Evolutionary conservation across 768 basidiomycete genomes (phyloP).

Genomic region (Pulveroboletus ravenelii): DNA sequence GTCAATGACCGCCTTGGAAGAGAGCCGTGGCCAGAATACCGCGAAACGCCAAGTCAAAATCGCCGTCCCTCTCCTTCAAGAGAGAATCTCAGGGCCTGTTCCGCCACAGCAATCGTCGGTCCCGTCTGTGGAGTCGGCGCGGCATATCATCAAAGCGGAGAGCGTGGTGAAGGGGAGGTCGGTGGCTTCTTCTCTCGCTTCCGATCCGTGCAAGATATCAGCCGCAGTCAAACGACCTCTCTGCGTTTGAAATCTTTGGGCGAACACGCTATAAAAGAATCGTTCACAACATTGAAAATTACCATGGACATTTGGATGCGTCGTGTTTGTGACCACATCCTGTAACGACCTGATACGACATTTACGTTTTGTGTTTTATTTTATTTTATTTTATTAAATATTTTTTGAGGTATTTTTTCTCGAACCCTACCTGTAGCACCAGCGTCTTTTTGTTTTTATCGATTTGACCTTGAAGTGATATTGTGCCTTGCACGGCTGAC

Average conservation of each 20-base stretch:
- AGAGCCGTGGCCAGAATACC: slow-evolving; percentile 4
- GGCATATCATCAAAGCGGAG: not conserved
- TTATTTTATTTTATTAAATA: not conserved
- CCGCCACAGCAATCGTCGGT: not conserved
- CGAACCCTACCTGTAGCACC: no score
- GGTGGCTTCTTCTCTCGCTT: slow-evolving; percentile 1
- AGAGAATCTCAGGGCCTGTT: not conserved
- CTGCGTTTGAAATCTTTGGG: not conserved
- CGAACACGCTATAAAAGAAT: not conserved
- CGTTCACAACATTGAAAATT: not conserved
- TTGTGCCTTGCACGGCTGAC: no score
- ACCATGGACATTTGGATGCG: not conserved
- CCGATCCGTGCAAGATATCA: slow-evolving; percentile 6
- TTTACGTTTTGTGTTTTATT: not conserved
- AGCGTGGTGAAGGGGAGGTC: not conserved
- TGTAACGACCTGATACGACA: not conserved
- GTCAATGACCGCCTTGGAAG: slow-evolving; percentile 22
- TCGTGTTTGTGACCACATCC: not conserved
- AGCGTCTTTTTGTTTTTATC: no score
- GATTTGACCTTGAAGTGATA: no score
- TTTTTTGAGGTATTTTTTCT: no score
- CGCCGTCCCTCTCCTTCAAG: slow-evolving; percentile 12
- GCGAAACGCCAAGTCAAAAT: slow-evolving; percentile 18
- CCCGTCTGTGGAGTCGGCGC: not conserved
- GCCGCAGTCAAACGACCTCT: not conserved